Evolutionary conservation across 768 basidiomycete species (phyloP).

Genomic region (Baorangia bicolor): DNA sequence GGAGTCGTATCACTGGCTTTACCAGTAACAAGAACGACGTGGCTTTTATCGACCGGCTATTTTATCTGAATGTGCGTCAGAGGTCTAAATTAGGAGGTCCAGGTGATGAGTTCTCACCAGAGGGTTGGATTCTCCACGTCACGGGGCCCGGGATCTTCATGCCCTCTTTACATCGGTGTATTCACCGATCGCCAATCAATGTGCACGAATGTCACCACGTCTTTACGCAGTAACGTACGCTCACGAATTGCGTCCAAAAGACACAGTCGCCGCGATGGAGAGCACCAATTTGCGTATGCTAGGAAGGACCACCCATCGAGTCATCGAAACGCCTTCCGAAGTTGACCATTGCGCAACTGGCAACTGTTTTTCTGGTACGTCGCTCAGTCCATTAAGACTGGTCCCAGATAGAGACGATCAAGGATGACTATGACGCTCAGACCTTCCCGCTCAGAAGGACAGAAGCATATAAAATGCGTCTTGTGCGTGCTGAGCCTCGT

Average conservation of each 20-base stretch:
- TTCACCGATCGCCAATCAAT: background rate
- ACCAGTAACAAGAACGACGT: background rate
- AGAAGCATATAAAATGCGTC: constrained; percentile 13
- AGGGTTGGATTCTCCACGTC: background rate
- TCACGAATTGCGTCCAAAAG: constrained; percentile 2
- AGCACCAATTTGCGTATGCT: background rate
- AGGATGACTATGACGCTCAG: constrained; percentile 28
- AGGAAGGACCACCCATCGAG: constrained; percentile 18
- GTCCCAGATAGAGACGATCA: constrained; percentile 29
- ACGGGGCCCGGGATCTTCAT: background rate
- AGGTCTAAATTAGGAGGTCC: too few relatives aligned
- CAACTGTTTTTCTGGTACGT: constrained; percentile 32
- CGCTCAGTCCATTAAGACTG: constrained; percentile 24
- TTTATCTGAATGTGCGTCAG: background rate
- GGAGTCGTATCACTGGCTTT: background rate
- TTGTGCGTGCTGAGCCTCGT: constrained; percentile 28
- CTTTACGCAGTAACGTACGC: background rate
- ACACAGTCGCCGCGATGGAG: constrained; percentile 25
- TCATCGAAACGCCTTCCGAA: constrained; percentile 31
- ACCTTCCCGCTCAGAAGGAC: constrained; percentile 34
- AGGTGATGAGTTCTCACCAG: background rate
- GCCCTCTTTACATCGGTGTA: background rate
- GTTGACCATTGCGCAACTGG: constrained; percentile 14
- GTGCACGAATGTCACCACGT: background rate
- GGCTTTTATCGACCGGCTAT: background rate